phyloP scores from a whole-genome alignment of 1,139 yeast species.

The Lodderomyces orthopsilosis region DNA sequence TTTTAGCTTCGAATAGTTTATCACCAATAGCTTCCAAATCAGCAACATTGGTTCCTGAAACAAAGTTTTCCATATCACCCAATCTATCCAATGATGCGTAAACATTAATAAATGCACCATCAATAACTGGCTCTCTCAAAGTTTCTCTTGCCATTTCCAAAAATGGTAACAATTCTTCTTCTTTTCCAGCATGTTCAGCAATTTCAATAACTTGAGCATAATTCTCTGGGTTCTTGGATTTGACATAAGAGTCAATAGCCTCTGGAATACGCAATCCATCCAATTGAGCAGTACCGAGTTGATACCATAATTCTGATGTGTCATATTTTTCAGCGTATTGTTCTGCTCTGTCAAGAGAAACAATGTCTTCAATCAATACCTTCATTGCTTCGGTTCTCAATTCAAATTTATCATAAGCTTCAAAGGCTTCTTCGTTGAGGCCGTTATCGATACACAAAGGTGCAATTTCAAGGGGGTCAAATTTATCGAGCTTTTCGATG shows the following conservation, averaged over 20 bases:
- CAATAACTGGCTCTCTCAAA: conserved; percentile 87
- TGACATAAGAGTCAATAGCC: conserved; percentile 84
- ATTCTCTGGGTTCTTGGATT: conserved; percentile 88
- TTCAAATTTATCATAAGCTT: conserved; percentile 84
- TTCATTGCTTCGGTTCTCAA: conserved; percentile 77
- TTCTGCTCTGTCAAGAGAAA: conserved; percentile 94
- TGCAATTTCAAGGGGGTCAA: conserved; percentile 92
- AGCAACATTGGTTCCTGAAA: conserved; percentile 88
- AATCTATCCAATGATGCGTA: conserved; percentile 79
- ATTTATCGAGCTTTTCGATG: conserved; percentile 86
- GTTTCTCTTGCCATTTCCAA: conserved; percentile 93
- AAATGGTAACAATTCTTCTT: conserved; percentile 85
- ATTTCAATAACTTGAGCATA: conserved; percentile 91
- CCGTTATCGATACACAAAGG: conserved; percentile 87
- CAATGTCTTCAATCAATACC: conserved; percentile 87
- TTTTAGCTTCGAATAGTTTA: conserved; percentile 73
- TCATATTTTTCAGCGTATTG: conserved; percentile 89
- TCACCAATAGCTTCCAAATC: conserved; percentile 92
- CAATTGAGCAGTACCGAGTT: conserved; percentile 93
- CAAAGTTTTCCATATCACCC: conserved; percentile 78
- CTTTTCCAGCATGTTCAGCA: conserved; percentile 94
- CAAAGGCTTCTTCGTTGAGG: conserved; percentile 90
- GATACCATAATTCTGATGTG: conserved; percentile 86
- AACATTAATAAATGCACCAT: conserved; percentile 85
- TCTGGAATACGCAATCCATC: conserved; percentile 92